Conservation (phyloP, 345 rosid species). For the Boechera stricta region DNA sequence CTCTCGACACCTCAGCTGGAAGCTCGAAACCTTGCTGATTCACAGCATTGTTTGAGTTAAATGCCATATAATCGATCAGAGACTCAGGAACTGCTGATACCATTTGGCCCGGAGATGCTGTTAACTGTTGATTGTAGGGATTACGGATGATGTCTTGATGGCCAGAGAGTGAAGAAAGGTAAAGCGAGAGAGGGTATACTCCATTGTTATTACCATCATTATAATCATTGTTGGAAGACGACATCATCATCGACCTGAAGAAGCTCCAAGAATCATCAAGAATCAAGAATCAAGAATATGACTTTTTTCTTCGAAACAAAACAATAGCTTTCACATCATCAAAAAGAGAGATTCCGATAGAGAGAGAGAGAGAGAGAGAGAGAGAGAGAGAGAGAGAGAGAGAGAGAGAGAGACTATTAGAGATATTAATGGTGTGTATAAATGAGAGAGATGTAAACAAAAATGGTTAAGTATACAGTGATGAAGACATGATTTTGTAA, state of each 20-base stretch:
- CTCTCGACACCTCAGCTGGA: conserved; percentile 31
- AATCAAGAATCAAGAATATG: conserved; percentile 8
- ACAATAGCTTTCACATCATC: conserved; percentile 35
- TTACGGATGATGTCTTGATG: conserved; percentile 33
- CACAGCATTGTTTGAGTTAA: conserved; percentile 31
- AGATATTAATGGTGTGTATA: conserved; percentile 19
- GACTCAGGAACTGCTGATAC: conserved; percentile 37
- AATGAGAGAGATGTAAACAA: conserved; percentile 13
- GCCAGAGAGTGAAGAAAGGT: conserved; percentile 40
- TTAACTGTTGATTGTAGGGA: conserved; percentile 34
- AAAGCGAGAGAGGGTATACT: conserved; percentile 41
- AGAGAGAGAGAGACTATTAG: background rate
- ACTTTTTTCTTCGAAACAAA: background rate
- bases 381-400: background rate
- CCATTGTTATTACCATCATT: conserved; percentile 31
- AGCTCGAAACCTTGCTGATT: conserved; percentile 23
- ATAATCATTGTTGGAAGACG: conserved; percentile 35
- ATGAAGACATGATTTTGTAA: conserved; percentile 28
- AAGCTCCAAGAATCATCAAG: conserved; percentile 14
- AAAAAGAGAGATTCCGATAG: conserved; percentile 28
- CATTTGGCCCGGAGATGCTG: conserved; percentile 31
- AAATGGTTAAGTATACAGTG: conserved; percentile 32
- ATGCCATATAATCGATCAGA: conserved; percentile 35
- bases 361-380: too few species aligned
- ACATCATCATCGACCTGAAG: conserved; percentile 34